Base-by-base conservation (phyloP, 169 alveolate genomes). In the Eimeria zaria region DNA sequence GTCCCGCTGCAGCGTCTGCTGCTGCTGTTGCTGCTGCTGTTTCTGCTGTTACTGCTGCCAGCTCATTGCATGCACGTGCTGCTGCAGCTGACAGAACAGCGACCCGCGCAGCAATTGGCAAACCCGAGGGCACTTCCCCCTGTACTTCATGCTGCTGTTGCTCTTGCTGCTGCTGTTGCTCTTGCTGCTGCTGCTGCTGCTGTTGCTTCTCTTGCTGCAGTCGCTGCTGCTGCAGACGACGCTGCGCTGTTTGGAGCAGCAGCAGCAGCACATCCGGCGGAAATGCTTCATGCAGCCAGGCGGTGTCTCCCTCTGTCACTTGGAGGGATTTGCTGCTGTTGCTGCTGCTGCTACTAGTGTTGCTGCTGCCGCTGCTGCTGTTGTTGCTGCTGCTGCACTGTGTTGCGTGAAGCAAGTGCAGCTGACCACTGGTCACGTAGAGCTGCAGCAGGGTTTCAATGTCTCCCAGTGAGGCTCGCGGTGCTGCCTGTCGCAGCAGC, bases 371-470 rank as follows among this genome's bases (percentile, higher is more conserved):
- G n/a, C n/a, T n/a, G n/a, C n/a, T n/a, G n/a, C n/a, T n/a, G n/a
- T n/a, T n/a, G n/a, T n/a, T n/a, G 89, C 89, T 81, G 73, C 71
- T 81, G 89, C 73, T 51, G 89, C 89, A 27, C 71, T 36, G 41
- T 51, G 89, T 46, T 48, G 46, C 73, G 16, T 48, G 73, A 69
- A 81, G 48, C 73, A 81, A 12, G 62, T 27, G 73, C 73, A 27
- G 64, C 48, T 81, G 89, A 51, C 89, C 89, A 81, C 73, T 81
- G 89, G 73, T 81, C 73, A 81, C 89, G 71, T 48, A 81, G 36
- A 81, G 89, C 51, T 48, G 89, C 89, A 81, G 89, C 89, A 81
- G 71, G 27, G 5, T 9, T 48, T 81, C 89, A 41, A 81, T 51
- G 71, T 81, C 89, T 46, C 71, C 89, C 48, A 81, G 48, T 18